phyloP scores from a whole-genome alignment of 1,284 basidiomycete genomes.

The Boletellus deceptivus region DNA sequence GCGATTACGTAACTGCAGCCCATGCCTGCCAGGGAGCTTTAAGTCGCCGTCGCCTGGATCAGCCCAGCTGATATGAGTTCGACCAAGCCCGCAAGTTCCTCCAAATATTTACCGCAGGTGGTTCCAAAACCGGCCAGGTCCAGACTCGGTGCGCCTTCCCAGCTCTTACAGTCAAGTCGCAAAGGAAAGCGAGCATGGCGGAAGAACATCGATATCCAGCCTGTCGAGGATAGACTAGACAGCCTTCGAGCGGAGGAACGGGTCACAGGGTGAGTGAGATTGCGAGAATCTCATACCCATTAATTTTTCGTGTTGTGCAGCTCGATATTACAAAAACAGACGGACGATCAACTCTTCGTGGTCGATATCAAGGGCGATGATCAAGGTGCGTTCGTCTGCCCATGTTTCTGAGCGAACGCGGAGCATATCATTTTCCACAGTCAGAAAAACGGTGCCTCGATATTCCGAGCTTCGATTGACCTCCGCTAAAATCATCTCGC shows the following conservation, averaged over 20 bases:
- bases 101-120: neutral
- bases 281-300: neutral
- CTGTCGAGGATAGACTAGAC: conserved; percentile 75
- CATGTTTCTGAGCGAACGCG: neutral
- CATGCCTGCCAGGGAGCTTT: neutral
- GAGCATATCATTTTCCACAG: conserved; percentile 34
- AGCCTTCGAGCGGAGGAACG: conserved; percentile 74
- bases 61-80: conserved; percentile 9
- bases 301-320: conserved; percentile 34
- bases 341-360: conserved; percentile 73
- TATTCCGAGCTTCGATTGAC: conserved; percentile 60
- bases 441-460: conserved; percentile 54
- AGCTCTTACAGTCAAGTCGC: conserved; percentile 61
- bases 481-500: conserved; percentile 78
- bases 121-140: conserved; percentile 12
- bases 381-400: conserved; percentile 46
- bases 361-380: conserved; percentile 81
- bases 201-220: conserved; percentile 84
- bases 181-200: conserved; percentile 93
- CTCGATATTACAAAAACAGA: conserved; percentile 58
- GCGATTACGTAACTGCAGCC: conserved; percentile 10
- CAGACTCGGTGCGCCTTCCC: conserved; percentile 28
- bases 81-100: neutral
- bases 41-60: too few relatives aligned
- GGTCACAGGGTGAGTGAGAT: conserved; percentile 60